phyloP scores from a whole-genome alignment of 352 stramenopile species.

The Chrysophaeum taylorii region DNA sequence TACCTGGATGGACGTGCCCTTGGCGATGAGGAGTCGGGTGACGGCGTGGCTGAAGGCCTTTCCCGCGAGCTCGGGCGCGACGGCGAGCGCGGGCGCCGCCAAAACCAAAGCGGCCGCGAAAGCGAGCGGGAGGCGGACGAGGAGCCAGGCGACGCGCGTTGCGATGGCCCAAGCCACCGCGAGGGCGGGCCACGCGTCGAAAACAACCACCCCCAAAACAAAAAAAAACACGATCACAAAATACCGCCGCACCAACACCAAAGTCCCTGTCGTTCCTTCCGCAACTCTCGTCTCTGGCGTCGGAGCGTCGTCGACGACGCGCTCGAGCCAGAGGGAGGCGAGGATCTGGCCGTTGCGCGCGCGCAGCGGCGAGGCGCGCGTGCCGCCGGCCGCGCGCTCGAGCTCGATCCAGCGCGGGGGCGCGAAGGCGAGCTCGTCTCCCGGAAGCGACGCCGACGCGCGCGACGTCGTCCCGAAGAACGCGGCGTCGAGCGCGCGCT shows the following conservation, averaged over 20 bases:
- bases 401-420: background rate
- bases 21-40: background rate
- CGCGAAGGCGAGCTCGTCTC: too few relatives aligned
- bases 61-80: background rate
- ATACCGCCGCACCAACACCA: too few relatives aligned
- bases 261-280: too few relatives aligned
- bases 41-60: background rate
- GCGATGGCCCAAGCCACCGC: background rate
- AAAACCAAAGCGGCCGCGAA: background rate
- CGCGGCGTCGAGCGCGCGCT: too few relatives aligned
- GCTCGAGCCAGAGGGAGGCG: conserved; percentile 5
- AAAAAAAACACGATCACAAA: too few relatives aligned
- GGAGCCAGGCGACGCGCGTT: background rate
- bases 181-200: background rate
- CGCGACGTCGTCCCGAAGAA: too few relatives aligned
- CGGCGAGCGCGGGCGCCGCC: background rate
- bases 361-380: background rate
- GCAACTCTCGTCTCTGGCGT: too few relatives aligned
- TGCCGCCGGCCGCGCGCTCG: background rate
- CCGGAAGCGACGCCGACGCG: too few relatives aligned
- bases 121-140: background rate
- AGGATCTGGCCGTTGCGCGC: background rate
- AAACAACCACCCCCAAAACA: too few relatives aligned
- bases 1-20: background rate
- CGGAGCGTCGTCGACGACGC: background rate